Base-by-base conservation (phyloP, 768 basidiomycete species). In the Boletales sp. region DNA sequence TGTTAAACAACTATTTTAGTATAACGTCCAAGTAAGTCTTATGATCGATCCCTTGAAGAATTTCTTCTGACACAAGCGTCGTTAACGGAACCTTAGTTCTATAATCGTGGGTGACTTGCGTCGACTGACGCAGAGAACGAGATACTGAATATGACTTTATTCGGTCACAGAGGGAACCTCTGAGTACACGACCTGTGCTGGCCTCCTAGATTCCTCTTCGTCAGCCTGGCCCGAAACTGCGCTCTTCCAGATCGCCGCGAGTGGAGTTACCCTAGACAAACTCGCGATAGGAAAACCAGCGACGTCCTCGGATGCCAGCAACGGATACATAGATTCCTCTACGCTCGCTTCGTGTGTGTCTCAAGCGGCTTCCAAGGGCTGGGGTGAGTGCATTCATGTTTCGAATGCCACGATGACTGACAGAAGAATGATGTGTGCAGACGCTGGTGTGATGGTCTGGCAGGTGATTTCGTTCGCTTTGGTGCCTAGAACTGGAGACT, bases 271-370 rank as follows among this genome's bases (percentile, higher is more conserved):
- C 3, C 59, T 81, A 40, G 64, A 76, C 62, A 89, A 90, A 67
- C 72, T 89, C 43, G 80, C 89, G 52, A 86, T 90, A 58, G 87
- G 86, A 5, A 90, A 90, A 66, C 87, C 86, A 2, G 82, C 80
- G 2, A 48, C 73, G 0, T 53, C 54, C 8, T 57, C 68, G 8
- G 80, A 82, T 46, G 82, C 84, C 3, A 75, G 53, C 52, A 85
- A 79, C 53, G 82, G 75, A 5, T 79, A 71, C 51, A 84, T 90
- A 64, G 70, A 69, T 35, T 69, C 83, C 2, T 66, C 72, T 9
- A 77, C 77, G 5, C 72, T 90, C 9, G 78, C 82, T 5, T 65
- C 64, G 11, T 91, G 87, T 64, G 65, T 88, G n/a, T 60, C 72
- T 7, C 73, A 80, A 62, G 89, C 84, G 1, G 78, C 80, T 59